Evolutionary conservation across 2,329 filamentous ascomycete species (phyloP), one percentile per base, ranked within the genome.

Genomic region (Neofusicoccum kwambonambiense): DNA sequence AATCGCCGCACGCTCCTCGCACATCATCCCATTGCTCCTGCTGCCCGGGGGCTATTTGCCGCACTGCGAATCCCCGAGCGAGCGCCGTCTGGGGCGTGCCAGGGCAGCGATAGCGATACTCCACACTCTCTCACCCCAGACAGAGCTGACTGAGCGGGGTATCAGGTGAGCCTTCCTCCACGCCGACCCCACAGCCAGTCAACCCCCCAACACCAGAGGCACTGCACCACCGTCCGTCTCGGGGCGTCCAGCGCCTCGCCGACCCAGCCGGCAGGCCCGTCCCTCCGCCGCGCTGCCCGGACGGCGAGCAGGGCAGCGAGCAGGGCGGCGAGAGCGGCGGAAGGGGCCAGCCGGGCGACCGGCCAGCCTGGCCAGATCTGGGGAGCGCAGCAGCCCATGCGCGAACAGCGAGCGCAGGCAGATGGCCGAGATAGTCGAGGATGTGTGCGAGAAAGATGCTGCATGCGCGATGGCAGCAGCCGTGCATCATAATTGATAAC

Each of bases 111-210:
- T 60, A 47, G 27, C 56, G n/a, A 47, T 47, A 37, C 54, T 58
- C 54, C 41, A 44, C 54, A 15, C 49, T 9, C 49, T 3, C 35
- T 12, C 39, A 31, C 54, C 54, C 54, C 39, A 45, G 39, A 31
- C 12, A 11, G n/a, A n/a, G 15, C n/a, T 37, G 34, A 52, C 31
- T 37, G 34, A 27, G 56, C 41, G 56, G 54, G 56, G 56, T 47
- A 60, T 58, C 41, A 60, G 35, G 17, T 27, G 37, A 57, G 37
- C 15, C 35, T 57, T 31, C 35, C 41, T 60, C 56, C 56, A 60
- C 56, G 27, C 56, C 47, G 56, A 17, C 31, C 56, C 42, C 27
- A 60, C 56, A 35, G 39, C 39, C 56, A 60, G 22, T 60, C 56
- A 60, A 60, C 42, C 27, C 15, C 41, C 31, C 4, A 47, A 12